These are phyloP conservation scores for Trichoderma sp. DNA, from an alignment of 2,329 filamentous ascomycete genomes.

Conservation along the genomic window DNA sequence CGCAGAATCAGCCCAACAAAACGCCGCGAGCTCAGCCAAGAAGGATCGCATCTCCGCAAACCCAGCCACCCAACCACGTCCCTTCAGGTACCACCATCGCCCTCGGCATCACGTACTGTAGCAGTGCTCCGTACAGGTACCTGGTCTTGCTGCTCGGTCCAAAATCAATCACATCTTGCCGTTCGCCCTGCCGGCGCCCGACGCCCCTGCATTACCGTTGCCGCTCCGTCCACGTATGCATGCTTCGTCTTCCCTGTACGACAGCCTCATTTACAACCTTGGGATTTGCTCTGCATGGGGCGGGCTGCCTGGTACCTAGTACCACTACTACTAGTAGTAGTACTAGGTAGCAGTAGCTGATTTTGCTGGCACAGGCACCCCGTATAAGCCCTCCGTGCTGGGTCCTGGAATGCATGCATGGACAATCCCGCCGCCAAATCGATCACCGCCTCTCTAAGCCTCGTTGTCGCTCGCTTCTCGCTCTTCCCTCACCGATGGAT, in stretches of 20 bases:
- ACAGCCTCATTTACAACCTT: conserved; percentile 1
- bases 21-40: neutral
- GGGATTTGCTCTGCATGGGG: neutral
- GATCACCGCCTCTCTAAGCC: neutral
- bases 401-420: neutral
- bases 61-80: neutral
- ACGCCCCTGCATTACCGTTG: neutral
- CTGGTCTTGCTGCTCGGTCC: neutral
- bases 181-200: neutral
- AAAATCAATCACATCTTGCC: neutral
- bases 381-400: neutral
- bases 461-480: neutral
- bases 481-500: conserved; percentile 5
- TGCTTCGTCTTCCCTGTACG: neutral
- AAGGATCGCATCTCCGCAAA: conserved; percentile 1
- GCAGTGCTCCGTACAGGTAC: neutral
- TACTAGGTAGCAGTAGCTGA: neutral
- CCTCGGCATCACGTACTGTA: too few relatives aligned
- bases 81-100: neutral
- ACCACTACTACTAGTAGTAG: too few relatives aligned
- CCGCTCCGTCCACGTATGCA: neutral
- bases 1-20: neutral
- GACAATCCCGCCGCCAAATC: neutral
- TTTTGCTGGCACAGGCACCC: neutral
- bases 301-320: neutral